Percentiles rank a stretch among this genome's conserved stretches.
phyloP scores from a whole-genome alignment of 345 rosid genomes.

The Brassica cretica region DNA sequence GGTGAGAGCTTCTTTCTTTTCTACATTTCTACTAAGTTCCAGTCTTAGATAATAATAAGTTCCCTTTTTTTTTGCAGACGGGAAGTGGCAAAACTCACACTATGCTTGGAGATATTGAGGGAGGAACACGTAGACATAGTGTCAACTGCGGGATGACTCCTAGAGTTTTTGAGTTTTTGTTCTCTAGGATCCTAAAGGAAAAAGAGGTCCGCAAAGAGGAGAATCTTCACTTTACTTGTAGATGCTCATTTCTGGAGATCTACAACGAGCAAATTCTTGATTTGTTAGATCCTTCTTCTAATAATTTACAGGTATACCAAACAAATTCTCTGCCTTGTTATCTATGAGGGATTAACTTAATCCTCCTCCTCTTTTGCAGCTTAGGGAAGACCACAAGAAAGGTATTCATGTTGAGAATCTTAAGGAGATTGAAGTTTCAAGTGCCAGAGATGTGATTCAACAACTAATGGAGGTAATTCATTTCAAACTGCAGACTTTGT shows the following conservation, averaged over 20 bases:
- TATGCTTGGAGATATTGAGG: constrained; percentile 99
- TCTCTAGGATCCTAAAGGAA: constrained; percentile 95
- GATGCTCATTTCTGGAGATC: constrained; percentile 96
- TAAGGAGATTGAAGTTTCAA: constrained; percentile 86
- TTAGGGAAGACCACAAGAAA: constrained; percentile 91
- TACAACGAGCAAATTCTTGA: constrained; percentile 98
- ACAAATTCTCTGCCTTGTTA: not conserved
- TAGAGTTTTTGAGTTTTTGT: constrained; percentile 85
- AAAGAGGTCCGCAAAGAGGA: constrained; percentile 82
- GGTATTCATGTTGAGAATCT: constrained; percentile 93
- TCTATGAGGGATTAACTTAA: constrained; percentile 1
- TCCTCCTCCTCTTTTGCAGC: constrained; percentile 40
- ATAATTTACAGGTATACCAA: constrained; percentile 69
- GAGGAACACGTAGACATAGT: constrained; percentile 90
- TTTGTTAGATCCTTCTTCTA: constrained; percentile 86
- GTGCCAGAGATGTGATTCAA: constrained; percentile 88
- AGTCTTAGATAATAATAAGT: constrained; percentile 13
- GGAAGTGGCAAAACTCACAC: constrained; percentile 99
- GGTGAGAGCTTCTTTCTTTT: constrained; percentile 38
- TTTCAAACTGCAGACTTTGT: not conserved
- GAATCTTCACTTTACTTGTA: constrained; percentile 73
- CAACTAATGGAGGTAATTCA: constrained; percentile 74
- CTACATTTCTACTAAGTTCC: not conserved
- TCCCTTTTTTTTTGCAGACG: constrained; percentile 51
- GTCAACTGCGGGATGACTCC: constrained; percentile 98